A percentile compares a stretch with the other conserved stretches of the same genome.
Evolutionary conservation across 257 asterid species (phyloP).

Genomic region (Solanum clarkiae): DNA sequence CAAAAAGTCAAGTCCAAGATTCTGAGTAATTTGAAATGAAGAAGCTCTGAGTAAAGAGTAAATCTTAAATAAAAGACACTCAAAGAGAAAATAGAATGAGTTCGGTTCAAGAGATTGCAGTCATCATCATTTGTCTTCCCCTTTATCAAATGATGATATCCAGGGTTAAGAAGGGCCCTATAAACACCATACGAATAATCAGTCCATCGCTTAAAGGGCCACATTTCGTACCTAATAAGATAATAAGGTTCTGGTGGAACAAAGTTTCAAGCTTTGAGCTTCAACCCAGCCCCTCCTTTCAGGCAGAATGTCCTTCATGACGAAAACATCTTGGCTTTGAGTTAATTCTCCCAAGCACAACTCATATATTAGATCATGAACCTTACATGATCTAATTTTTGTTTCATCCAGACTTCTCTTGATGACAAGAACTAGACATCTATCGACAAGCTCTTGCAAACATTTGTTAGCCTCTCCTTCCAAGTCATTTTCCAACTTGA

Average conservation of each 20-base stretch:
- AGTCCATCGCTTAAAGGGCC: no score
- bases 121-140: neutral
- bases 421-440: conserved; percentile 1
- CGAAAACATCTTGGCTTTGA: neutral
- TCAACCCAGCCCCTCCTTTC: no score
- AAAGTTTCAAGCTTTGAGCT: no score
- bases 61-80: no score
- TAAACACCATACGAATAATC: no score
- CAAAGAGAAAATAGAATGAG: neutral
- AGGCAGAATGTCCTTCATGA: neutral
- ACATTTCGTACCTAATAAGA: no score
- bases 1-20: neutral
- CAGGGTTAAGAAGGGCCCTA: neutral
- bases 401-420: neutral
- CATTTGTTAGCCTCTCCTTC: neutral
- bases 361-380: no score
- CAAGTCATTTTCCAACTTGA: neutral
- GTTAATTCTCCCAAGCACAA: neutral
- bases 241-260: neutral
- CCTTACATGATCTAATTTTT: neutral
- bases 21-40: neutral
- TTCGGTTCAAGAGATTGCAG: neutral
- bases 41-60: neutral
- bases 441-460: neutral
- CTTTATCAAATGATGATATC: neutral